Evolutionary conservation across 2,329 filamentous ascomycete genomes (phyloP), one percentile per base, ranked within the genome.

Genomic region (Ophiostoma sp.): DNA sequence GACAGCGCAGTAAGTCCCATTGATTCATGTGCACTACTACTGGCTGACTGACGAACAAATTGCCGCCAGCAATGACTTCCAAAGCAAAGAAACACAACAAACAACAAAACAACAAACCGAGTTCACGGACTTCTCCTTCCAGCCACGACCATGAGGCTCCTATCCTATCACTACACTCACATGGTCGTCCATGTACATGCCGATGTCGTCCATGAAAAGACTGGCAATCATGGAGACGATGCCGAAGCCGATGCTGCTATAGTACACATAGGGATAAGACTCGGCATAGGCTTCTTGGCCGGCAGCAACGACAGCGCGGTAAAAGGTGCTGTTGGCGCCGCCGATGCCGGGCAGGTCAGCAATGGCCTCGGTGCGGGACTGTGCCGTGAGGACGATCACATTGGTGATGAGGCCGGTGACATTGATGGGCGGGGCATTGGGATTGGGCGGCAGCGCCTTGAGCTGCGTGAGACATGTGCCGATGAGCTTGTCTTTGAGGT

Each of bases 261-360:
- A 85, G 74, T 88, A 89, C 3, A 87, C 85, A 73, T 80, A 87
- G 64, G 83, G 82, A 71, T 89, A 89, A 9, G 82, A 82, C 65
- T 83, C 78, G 0, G 85, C 81, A 75, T 82, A 89, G 0, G 85
- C 84, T 66, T 83, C 73, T 72, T 85, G 83, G 0, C 86, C 84
- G 0, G 84, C 84, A 2, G 74, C 72, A 0, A 89, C 80, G 1
- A 78, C 79, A 18, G 82, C 78, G 62, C 83, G 82, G n/a, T 66
- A 70, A 7, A 72, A 64, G 45, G 45, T 44, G 7, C 60, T 64
- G 44, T 67, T 55, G 42, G 62, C 44, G 2, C 81, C 81, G 3
- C 78, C 79, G 41, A 88, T 83, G 0, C 84, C 83, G 0, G 84
- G 82, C 7, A 86, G 77, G 5, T 76, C 52, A 38, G 79, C 73